A percentile compares a stretch with the other conserved stretches of the same genome.
Evolutionary conservation across 169 alveolate genomes (phyloP).

Genomic region (Cryptosporidium sp.): DNA sequence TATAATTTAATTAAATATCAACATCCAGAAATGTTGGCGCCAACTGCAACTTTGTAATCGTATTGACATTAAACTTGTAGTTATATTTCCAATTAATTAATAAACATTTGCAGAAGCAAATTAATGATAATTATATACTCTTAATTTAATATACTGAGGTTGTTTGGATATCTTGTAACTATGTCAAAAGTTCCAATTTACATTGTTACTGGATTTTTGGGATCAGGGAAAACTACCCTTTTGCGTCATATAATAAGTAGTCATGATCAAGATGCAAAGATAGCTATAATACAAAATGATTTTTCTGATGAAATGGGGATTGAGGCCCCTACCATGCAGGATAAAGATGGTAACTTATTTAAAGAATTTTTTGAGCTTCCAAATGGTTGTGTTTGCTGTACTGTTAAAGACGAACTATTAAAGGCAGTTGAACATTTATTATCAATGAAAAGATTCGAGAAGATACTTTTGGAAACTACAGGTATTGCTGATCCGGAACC

Average conservation of each 20-base stretch:
- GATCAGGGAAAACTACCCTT: slow-evolving; percentile 89
- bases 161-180: neutral
- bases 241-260: slow-evolving; percentile 73
- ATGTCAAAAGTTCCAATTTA: slow-evolving; percentile 79
- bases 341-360: slow-evolving; percentile 86
- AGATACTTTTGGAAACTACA: slow-evolving; percentile 85
- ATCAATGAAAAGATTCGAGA: slow-evolving; percentile 79
- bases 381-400: slow-evolving; percentile 92
- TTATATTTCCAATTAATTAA: neutral
- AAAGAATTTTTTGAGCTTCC: slow-evolving; percentile 88
- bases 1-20: neutral
- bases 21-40: neutral
- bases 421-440: slow-evolving; percentile 83
- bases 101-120: neutral
- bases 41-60: neutral
- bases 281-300: slow-evolving; percentile 89
- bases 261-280: slow-evolving; percentile 47
- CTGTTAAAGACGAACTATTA: slow-evolving; percentile 86
- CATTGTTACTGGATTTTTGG: slow-evolving; percentile 86
- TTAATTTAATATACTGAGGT: neutral
- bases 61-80: neutral
- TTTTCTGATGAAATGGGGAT: slow-evolving; percentile 89
- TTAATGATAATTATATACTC: neutral
- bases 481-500: slow-evolving; percentile 89
- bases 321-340: slow-evolving; percentile 87